A percentile compares a stretch with the other conserved stretches of the same genome.
Conservation (phyloP, 495 filamentous ascomycete genomes). For the Penicillium chermesinum region DNA sequence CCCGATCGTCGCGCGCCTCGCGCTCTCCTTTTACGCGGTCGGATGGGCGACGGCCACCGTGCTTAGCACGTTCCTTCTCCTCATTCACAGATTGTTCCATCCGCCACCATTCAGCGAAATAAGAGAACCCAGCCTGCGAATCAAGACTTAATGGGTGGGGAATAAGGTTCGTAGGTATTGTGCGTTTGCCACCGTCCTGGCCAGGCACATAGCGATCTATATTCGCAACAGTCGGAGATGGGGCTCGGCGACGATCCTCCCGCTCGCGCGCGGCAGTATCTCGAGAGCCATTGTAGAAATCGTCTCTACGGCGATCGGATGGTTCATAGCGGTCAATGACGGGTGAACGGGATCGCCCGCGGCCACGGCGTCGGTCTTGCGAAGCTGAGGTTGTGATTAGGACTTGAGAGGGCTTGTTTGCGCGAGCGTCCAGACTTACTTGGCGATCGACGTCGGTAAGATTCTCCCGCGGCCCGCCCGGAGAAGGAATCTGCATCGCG, state of each 20-base stretch:
- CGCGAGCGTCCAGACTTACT: slow-evolving; percentile 29
- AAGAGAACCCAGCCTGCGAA: slow-evolving; percentile 93
- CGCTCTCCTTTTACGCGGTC: slow-evolving; percentile 68
- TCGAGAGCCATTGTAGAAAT: slow-evolving; percentile 48
- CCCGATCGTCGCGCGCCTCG: slow-evolving; percentile 78
- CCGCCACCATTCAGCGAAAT: slow-evolving; percentile 96
- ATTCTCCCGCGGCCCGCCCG: slow-evolving; percentile 29
- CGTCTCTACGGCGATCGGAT: slow-evolving; percentile 50
- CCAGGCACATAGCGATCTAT: slow-evolving; percentile 97
- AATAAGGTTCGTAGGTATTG: slow-evolving; percentile 64
- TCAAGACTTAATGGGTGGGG: slow-evolving; percentile 79
- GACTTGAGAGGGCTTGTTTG: not conserved
- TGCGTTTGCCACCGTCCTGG: slow-evolving; percentile 57
- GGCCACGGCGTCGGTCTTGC: slow-evolving; percentile 47
- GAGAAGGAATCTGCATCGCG: slow-evolving; percentile 37
- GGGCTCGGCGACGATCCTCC: slow-evolving; percentile 60
- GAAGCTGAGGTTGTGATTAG: slow-evolving; percentile 27
- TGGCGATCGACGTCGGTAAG: slow-evolving; percentile 49
- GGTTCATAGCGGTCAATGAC: slow-evolving; percentile 71
- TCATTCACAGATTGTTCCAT: slow-evolving; percentile 79
- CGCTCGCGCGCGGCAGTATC: slow-evolving; percentile 67
- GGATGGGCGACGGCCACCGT: slow-evolving; percentile 66
- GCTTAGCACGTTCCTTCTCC: slow-evolving; percentile 72
- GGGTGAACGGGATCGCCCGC: slow-evolving; percentile 67
- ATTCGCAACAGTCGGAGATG: slow-evolving; percentile 59